Evolutionary conservation across 2,329 filamentous ascomycete species (phyloP).

Genomic region (Fusarium brevicatenulatum): DNA sequence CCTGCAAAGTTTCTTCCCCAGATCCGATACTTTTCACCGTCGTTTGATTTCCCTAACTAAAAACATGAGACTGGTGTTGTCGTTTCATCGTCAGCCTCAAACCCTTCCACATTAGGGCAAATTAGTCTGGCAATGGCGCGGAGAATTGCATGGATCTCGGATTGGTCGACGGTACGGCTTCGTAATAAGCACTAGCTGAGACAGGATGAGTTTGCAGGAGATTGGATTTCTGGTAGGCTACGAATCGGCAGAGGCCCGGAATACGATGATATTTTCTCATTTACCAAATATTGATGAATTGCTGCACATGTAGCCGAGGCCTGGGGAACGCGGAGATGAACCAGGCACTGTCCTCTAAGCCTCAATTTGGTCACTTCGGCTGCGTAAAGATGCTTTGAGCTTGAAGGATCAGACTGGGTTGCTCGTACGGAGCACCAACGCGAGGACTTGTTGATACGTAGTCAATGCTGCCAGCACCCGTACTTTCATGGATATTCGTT

Average conservation of each 20-base stretch:
- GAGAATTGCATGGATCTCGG: slow-evolving; percentile 47
- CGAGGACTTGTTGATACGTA: not conserved
- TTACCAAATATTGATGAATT: not conserved
- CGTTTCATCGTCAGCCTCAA: slow-evolving; percentile 32
- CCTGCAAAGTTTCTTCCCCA: not conserved
- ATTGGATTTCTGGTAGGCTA: slow-evolving; percentile 1
- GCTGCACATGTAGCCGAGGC: not conserved
- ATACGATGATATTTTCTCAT: slow-evolving; percentile 13
- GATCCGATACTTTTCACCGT: not conserved
- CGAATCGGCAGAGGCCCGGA: slow-evolving; percentile 10
- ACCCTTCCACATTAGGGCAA: slow-evolving; percentile 3
- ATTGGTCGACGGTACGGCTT: not conserved
- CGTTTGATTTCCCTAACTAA: slow-evolving; percentile 10
- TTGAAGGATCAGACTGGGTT: not conserved
- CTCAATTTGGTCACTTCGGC: not conserved
- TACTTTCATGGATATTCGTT: not conserved
- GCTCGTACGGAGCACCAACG: not conserved
- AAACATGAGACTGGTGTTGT: slow-evolving; percentile 1
- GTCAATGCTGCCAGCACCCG: not conserved
- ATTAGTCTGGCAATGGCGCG: slow-evolving; percentile 39
- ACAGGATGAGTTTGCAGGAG: slow-evolving; percentile 7
- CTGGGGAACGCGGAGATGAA: not conserved
- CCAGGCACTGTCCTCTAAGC: not conserved
- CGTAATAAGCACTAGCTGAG: slow-evolving; percentile 21
- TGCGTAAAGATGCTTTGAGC: not conserved